phyloP scores from a whole-genome alignment of 2,329 filamentous ascomycete species.

The Amauroascus niger region DNA sequence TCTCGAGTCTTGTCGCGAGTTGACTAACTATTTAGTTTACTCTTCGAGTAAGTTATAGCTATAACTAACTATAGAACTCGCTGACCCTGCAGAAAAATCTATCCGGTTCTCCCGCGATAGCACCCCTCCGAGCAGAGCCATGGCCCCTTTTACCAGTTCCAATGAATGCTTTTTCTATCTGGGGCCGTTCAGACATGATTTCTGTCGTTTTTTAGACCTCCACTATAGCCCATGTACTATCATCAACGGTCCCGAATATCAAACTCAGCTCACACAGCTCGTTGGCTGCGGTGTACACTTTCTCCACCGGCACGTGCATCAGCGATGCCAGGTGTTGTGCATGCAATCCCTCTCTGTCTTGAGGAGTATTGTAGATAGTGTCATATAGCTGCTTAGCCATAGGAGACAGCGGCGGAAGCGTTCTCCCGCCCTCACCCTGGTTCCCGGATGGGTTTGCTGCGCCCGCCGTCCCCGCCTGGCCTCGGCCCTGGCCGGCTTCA shows the following conservation, averaged over 20 bases:
- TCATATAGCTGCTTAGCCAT: constrained; percentile 61
- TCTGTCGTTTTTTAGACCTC: constrained; percentile 42
- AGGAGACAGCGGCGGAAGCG: constrained; percentile 43
- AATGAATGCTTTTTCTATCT: not conserved
- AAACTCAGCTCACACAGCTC: constrained; percentile 64
- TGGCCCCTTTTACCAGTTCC: too few species aligned
- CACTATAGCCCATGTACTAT: constrained; percentile 81
- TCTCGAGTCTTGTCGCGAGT: too few species aligned
- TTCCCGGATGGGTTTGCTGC: constrained; percentile 20
- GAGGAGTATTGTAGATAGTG: constrained; percentile 55
- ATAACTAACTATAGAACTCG: too few species aligned
- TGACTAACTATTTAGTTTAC: too few species aligned
- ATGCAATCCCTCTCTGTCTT: constrained; percentile 75
- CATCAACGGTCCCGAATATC: constrained; percentile 87
- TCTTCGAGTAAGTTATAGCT: too few species aligned
- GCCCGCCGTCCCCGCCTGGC: constrained; percentile 25
- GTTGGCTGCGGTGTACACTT: constrained; percentile 68
- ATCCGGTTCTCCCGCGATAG: too few species aligned
- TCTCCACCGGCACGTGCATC: constrained; percentile 55
- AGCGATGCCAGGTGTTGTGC: constrained; percentile 63
- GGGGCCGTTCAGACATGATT: too few species aligned
- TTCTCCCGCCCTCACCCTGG: constrained; percentile 16
- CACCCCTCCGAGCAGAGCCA: too few species aligned
- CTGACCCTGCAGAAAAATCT: too few species aligned
- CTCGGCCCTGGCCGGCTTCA: constrained; percentile 32